These are phyloP conservation scores for Serendipita sp. DNA, from an alignment of 768 basidiomycete species.

Conservation along the genomic window DNA sequence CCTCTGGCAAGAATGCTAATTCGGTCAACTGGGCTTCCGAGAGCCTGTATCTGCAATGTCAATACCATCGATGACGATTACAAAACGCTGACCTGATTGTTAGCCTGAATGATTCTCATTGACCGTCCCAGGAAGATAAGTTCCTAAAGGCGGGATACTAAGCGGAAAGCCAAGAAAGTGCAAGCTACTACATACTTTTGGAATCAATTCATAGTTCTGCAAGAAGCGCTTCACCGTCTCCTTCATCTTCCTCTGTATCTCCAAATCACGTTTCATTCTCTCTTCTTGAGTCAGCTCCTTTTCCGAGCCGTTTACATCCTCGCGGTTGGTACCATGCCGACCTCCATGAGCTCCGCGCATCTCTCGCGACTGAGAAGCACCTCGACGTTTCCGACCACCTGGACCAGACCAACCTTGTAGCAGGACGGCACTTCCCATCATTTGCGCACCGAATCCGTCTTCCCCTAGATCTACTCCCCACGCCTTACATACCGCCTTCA, in stretches of 20 bases:
- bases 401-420: conserved; percentile 22
- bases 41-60: neutral
- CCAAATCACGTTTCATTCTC: conserved; percentile 17
- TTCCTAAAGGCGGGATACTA: neutral
- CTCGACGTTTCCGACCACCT: conserved; percentile 7
- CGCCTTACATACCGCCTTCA: conserved; percentile 19
- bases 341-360: neutral
- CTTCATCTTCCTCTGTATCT: conserved; percentile 23
- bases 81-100: neutral
- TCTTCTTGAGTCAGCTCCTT: conserved; percentile 9
- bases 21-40: neutral
- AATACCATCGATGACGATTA: neutral
- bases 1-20: neutral
- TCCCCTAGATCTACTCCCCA: conserved; percentile 19
- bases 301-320: conserved; percentile 10
- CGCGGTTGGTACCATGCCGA: neutral
- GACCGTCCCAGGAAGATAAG: neutral
- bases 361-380: no score
- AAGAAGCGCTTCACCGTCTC: conserved; percentile 21
- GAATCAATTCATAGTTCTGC: conserved; percentile 23
- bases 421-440: conserved; percentile 23
- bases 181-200: conserved; percentile 14
- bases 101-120: conserved; percentile 3
- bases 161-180: neutral
- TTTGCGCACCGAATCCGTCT: conserved; percentile 2